Evolutionary conservation across 352 stramenopile genomes (phyloP), one percentile per base, ranked within the genome.

Genomic region (Vaucheria bursata): DNA sequence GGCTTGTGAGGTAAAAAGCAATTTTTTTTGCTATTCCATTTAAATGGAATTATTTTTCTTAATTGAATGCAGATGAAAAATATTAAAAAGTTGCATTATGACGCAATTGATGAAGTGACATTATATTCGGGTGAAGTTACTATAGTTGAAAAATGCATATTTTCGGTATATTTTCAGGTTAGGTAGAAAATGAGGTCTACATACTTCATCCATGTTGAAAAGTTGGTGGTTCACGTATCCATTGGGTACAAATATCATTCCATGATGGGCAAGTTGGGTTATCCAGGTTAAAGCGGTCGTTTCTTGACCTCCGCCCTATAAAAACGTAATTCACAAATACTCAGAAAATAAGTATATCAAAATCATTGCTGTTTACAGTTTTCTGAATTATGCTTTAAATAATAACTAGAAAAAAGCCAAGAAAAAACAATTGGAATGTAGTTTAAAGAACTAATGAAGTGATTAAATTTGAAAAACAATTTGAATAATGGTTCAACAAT

Each of bases 231-330:
- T 73, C 31, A 50, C 25, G 82, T 88, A 89, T 77, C 91, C 91
- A 18, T 93, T 81, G 32, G 91, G 90, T 74, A 96, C 90, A 77
- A 89, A 96, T 7, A 90, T 88, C 87, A 96, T 89, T 45, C 91
- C 91, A 33, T 95, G 89, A 85, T 95, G 89, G 0, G 90, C 79
- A 31, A 94, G 85, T 84, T 94, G 93, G 0, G 89, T 89, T 12
- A 95, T 4, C 0, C 85, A 65, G 2, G 89, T 91, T 33, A 92
- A 82, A 12, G 86, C 87, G 5, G 89, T 92, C 36, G 90, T 95
- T 82, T 95, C 91, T 85, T 96, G 91, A 53, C 91, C 91, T 29
- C 90, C 90, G 70, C 85, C 88, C 32, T 87, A 83, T 25, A 25
- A 12, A 35, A 85, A 12, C 45, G 12, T 12, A 12, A 12, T 25